phyloP scores from a whole-genome alignment of 257 asterid species.

The Nyctanthes arbortristis region DNA sequence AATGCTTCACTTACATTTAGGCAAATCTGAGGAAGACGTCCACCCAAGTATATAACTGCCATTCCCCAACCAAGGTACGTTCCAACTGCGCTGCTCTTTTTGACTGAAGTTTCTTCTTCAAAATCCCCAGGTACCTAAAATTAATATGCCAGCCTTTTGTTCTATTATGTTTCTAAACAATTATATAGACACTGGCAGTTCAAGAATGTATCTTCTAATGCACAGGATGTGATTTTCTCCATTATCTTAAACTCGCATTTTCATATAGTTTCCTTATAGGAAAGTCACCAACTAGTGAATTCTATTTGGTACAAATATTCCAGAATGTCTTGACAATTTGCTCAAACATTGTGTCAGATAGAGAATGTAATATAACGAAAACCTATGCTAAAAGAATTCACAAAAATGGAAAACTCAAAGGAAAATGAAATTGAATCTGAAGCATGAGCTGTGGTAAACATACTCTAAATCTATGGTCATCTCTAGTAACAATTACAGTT shows the following conservation, averaged over 20 bases:
- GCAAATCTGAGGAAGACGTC: conserved; percentile 73
- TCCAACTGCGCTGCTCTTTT: conserved; percentile 42
- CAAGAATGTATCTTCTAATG: conserved; percentile 3
- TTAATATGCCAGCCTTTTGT: background rate
- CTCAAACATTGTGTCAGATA: background rate
- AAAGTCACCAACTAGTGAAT: background rate
- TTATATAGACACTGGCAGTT: background rate
- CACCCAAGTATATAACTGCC: conserved; percentile 68
- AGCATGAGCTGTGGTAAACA: background rate
- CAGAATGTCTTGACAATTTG: background rate
- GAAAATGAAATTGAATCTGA: background rate
- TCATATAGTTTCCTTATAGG: background rate
- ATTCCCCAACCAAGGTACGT: conserved; percentile 80
- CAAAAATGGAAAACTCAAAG: background rate
- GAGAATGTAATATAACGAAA: background rate
- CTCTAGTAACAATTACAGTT: conserved; percentile 13
- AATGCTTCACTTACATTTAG: conserved; percentile 48
- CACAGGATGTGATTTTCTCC: background rate
- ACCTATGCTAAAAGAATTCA: conserved; percentile 2
- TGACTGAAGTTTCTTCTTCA: conserved; percentile 21
- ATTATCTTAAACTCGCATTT: conserved; percentile 6
- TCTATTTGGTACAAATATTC: background rate
- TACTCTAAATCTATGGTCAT: background rate
- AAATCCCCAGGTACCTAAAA: conserved; percentile 36
- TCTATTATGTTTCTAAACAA: background rate